phyloP scores from a whole-genome alignment of 2,329 filamentous ascomycete genomes.

The Chaetomiaceae sp. region DNA sequence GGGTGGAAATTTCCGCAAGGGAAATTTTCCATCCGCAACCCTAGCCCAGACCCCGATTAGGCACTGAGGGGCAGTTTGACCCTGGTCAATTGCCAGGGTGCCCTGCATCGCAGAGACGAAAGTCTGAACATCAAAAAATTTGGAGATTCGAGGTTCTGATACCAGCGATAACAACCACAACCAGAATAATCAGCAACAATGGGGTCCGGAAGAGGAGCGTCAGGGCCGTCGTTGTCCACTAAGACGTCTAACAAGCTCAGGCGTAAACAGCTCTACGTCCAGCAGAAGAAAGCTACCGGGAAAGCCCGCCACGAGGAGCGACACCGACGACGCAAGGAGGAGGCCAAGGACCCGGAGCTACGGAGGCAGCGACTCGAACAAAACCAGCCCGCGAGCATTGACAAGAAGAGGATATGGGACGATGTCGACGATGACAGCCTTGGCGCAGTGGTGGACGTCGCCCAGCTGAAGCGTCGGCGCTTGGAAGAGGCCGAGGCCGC shows the following conservation, averaged over 20 bases:
- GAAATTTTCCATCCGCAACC: too few relatives aligned
- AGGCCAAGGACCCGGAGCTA: conserved; percentile 75
- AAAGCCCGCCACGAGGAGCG: conserved; percentile 71
- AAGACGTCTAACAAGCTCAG: conserved; percentile 67
- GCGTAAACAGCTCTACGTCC: conserved; percentile 72
- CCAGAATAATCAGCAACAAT: conserved; percentile 18
- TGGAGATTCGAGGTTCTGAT: conserved; percentile 6
- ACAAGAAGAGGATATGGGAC: conserved; percentile 88
- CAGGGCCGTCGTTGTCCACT: conserved; percentile 35
- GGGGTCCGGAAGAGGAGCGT: conserved; percentile 24
- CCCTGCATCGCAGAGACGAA: conserved; percentile 14
- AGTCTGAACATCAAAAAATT: conserved; percentile 5
- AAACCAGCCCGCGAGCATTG: conserved; percentile 77
- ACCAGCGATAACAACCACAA: conserved; percentile 19
- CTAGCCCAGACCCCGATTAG: too few relatives aligned
- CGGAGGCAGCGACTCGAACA: conserved; percentile 67
- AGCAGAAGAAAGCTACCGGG: conserved; percentile 72
- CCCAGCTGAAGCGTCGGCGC: conserved; percentile 54
- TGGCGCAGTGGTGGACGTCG: conserved; percentile 53
- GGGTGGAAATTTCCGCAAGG: too few relatives aligned
- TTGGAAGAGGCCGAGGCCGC: conserved; percentile 47
- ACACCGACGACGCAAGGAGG: conserved; percentile 75
- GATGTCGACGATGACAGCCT: conserved; percentile 59
- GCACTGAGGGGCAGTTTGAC: conserved; percentile 11
- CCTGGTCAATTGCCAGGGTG: conserved; percentile 6